Conservation (phyloP, 2,329 filamentous ascomycete species). For the Xylaria sp. region DNA sequence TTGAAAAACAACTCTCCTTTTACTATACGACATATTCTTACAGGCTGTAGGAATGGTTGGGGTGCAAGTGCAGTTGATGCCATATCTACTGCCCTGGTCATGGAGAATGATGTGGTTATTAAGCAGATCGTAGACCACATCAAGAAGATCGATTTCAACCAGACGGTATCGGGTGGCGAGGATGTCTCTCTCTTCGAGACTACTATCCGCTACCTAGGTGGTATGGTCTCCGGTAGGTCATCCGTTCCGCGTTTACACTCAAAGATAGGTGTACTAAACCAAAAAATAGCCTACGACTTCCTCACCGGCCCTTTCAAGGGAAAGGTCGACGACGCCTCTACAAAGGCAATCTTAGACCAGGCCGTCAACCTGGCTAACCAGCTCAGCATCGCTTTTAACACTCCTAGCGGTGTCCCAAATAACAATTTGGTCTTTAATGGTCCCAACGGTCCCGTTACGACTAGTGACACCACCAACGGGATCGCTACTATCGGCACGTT, state of each 20-base stretch:
- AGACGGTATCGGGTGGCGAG: constrained; percentile 58
- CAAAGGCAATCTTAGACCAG: constrained; percentile 72
- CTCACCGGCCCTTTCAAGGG: constrained; percentile 71
- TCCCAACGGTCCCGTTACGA: constrained; percentile 35
- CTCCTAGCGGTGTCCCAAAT: constrained; percentile 76
- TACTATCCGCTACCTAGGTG: constrained; percentile 87
- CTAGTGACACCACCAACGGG: constrained; percentile 66
- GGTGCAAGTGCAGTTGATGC: constrained; percentile 85
- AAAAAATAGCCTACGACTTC: constrained; percentile 70
- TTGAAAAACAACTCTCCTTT: not conserved
- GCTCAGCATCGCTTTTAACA: constrained; percentile 81
- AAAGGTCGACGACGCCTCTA: constrained; percentile 58
- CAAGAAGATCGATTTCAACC: constrained; percentile 74
- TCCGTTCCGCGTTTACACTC: constrained; percentile 6
- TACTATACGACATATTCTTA: constrained; percentile 35
- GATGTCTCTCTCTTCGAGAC: constrained; percentile 85
- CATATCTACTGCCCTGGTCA: constrained; percentile 80
- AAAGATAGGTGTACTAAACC: constrained; percentile 33
- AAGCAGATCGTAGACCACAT: constrained; percentile 77
- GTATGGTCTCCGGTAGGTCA: constrained; percentile 74
- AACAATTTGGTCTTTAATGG: constrained; percentile 67
- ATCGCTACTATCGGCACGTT: constrained; percentile 81
- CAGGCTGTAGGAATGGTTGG: constrained; percentile 75
- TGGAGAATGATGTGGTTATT: constrained; percentile 75
- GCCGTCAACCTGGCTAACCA: constrained; percentile 75